Percentiles rank a stretch among this genome's conserved stretches.
These are phyloP conservation scores for Trichophyton rubrum DNA, from an alignment of 2,329 filamentous ascomycete genomes.

Conservation along the genomic window DNA sequence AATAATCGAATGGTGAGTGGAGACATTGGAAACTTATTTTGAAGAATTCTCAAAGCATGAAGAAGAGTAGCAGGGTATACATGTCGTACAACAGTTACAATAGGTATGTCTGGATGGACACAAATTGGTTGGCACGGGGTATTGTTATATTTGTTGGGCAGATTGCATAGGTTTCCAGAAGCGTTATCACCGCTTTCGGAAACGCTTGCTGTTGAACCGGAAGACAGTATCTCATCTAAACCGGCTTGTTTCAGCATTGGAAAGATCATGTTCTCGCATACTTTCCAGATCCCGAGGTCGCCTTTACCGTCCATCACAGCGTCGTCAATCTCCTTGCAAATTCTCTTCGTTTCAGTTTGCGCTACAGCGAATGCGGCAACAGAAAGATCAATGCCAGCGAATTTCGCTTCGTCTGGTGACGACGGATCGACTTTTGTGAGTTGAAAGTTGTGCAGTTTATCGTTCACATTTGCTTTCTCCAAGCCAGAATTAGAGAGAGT, in stretches of 20 bases:
- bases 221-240: conserved; percentile 14
- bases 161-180: background rate
- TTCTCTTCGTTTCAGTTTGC: conserved; percentile 21
- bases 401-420: background rate
- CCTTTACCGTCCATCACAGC: conserved; percentile 20
- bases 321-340: conserved; percentile 21
- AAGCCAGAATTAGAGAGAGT: background rate
- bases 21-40: conserved; percentile 30
- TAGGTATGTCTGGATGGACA: conserved; percentile 23
- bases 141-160: background rate
- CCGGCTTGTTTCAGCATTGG: conserved; percentile 19
- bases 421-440: conserved; percentile 1
- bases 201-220: background rate
- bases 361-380: conserved; percentile 14
- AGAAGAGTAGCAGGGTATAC: conserved; percentile 33
- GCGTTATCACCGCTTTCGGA: background rate
- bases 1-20: conserved; percentile 30
- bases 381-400: conserved; percentile 8
- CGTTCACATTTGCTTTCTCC: background rate
- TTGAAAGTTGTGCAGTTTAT: conserved; percentile 1
- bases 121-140: conserved; percentile 14
- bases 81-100: conserved; percentile 22
- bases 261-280: conserved; percentile 31
- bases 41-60: conserved; percentile 29
- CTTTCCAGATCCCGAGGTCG: conserved; percentile 28